These are phyloP conservation scores for Stagonosporopsis rhizophila DNA, from an alignment of 2,329 filamentous ascomycete genomes.

Conservation along the genomic window DNA sequence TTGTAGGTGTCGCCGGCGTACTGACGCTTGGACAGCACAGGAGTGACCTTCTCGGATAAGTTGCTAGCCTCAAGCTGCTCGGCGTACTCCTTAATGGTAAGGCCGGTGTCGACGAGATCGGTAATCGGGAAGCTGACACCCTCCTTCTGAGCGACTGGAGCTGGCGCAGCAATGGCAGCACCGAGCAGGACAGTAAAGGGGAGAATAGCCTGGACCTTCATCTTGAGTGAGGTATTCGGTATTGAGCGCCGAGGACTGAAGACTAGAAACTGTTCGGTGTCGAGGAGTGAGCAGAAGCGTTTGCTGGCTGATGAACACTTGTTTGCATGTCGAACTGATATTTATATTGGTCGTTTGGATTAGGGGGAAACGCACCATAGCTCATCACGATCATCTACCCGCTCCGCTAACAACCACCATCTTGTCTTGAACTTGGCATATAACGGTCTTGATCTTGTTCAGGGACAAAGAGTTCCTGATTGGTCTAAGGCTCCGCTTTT, in stretches of 20 bases:
- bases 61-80: slow-evolving; percentile 28
- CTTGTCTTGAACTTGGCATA: slow-evolving; percentile 10
- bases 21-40: slow-evolving; percentile 23
- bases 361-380: no score
- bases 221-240: slow-evolving; percentile 13
- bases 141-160: slow-evolving; percentile 13
- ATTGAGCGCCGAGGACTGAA: neutral
- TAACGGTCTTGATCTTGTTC: slow-evolving; percentile 14
- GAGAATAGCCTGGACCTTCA: slow-evolving; percentile 32
- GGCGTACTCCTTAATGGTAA: slow-evolving; percentile 36
- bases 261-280: neutral
- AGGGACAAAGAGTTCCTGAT: slow-evolving; percentile 14
- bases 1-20: slow-evolving; percentile 38
- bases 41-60: slow-evolving; percentile 6
- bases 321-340: neutral
- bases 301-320: slow-evolving; percentile 2
- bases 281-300: neutral
- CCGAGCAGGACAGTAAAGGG: slow-evolving; percentile 26
- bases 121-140: slow-evolving; percentile 37
- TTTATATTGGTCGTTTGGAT: slow-evolving; percentile 1
- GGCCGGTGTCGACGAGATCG: slow-evolving; percentile 31
- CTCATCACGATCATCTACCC: slow-evolving; percentile 2
- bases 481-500: slow-evolving; percentile 8
- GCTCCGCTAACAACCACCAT: neutral
- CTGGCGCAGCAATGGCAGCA: slow-evolving; percentile 25